phyloP scores from a whole-genome alignment of 805 yeast species.

The Candida palmyrensis region DNA sequence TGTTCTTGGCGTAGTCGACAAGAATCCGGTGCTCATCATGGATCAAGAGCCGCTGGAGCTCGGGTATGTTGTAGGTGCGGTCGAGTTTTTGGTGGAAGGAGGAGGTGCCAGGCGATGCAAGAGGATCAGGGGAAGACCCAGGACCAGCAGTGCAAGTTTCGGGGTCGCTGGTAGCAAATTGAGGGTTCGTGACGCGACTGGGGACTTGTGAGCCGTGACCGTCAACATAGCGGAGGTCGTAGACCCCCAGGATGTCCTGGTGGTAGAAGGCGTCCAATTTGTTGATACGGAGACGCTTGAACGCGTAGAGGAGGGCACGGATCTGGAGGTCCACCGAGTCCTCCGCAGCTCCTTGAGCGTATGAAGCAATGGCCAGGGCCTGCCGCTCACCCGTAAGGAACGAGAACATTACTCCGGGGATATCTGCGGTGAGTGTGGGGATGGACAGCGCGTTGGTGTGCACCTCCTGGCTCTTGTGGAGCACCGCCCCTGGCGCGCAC shows the following conservation, averaged over 20 bases:
- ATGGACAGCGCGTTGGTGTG: neutral
- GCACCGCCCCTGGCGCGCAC: no score
- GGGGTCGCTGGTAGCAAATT: neutral
- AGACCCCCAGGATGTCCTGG: conserved; percentile 8
- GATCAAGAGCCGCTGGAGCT: conserved; percentile 38
- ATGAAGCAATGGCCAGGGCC: conserved; percentile 9
- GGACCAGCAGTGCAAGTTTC: conserved; percentile 7
- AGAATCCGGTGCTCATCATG: conserved; percentile 60
- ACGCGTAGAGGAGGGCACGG: conserved; percentile 54
- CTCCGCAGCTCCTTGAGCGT: conserved; percentile 11
- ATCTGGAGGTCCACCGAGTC: conserved; percentile 62
- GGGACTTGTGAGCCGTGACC: conserved; percentile 15
- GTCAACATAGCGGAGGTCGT: neutral
- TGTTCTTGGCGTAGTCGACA: conserved; percentile 62
- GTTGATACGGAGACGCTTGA: conserved; percentile 44
- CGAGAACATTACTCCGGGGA: conserved; percentile 3
- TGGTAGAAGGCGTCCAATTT: conserved; percentile 38
- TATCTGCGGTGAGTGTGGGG: neutral
- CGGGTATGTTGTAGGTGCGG: conserved; percentile 43
- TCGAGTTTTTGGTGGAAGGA: conserved; percentile 40
- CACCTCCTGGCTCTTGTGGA: no score
- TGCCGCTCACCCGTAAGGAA: neutral
- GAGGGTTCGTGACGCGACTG: no score
- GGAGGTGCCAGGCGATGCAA: no score
- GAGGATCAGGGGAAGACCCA: conserved; percentile 3